Conservation (phyloP, 768 basidiomycete species). For the Termitomyces sp. region DNA sequence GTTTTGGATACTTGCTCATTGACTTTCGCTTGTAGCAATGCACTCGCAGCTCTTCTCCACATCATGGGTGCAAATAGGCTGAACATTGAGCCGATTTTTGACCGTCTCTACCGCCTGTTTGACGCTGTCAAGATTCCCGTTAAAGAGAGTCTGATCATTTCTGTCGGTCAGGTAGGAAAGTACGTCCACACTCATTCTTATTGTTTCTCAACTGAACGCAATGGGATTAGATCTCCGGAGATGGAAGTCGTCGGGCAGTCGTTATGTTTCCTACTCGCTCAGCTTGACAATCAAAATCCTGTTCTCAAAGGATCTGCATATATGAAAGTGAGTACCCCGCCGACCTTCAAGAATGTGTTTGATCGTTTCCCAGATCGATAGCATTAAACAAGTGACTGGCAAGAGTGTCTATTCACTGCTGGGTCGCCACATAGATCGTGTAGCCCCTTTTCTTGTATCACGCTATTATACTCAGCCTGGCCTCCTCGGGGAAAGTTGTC, state of each 20-base stretch:
- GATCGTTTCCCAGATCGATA: conserved; percentile 41
- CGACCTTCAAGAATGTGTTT: not conserved
- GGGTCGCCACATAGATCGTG: conserved; percentile 60
- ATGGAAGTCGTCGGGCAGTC: conserved; percentile 51
- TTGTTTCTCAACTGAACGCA: not conserved
- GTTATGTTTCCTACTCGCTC: conserved; percentile 57
- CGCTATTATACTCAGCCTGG: conserved; percentile 54
- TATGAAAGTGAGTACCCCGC: conserved; percentile 45
- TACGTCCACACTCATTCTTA: conserved; percentile 16
- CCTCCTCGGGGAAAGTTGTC: conserved; percentile 59
- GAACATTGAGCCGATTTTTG: conserved; percentile 36
- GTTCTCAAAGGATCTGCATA: conserved; percentile 65
- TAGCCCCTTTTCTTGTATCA: conserved; percentile 61
- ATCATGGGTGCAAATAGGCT: conserved; percentile 25
- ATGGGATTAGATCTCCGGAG: conserved; percentile 36
- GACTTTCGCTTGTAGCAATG: conserved; percentile 30
- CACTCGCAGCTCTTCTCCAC: conserved; percentile 41
- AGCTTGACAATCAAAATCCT: conserved; percentile 63
- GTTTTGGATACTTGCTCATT: not conserved
- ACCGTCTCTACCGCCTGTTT: conserved; percentile 42
- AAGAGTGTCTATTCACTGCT: conserved; percentile 64
- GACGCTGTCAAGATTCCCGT: conserved; percentile 38
- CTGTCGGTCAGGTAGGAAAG: conserved; percentile 54
- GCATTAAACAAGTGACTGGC: conserved; percentile 49
- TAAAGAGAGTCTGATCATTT: conserved; percentile 61